phyloP scores from a whole-genome alignment of 306 rosid species.

The Corylus heterophylla region DNA sequence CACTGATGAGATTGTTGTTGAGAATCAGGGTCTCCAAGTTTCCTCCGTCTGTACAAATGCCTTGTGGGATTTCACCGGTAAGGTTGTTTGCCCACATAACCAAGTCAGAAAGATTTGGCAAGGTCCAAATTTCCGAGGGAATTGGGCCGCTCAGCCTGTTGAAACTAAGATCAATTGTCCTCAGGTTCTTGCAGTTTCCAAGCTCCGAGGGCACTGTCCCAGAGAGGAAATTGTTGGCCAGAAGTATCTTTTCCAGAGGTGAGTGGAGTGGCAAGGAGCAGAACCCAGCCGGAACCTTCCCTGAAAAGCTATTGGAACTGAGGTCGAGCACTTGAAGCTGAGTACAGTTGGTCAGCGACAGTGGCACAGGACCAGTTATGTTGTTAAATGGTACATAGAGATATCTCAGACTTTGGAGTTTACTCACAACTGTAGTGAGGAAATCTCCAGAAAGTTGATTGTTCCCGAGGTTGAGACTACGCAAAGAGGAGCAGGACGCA shows the following conservation, averaged over 20 bases:
- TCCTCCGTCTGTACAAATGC: constrained; percentile 55
- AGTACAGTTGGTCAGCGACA: constrained; percentile 47
- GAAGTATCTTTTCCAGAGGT: constrained; percentile 53
- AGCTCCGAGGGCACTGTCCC: constrained; percentile 57
- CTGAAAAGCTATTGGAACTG: constrained; percentile 55
- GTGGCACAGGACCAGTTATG: constrained; percentile 58
- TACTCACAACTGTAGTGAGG: constrained; percentile 43
- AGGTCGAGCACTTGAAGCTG: constrained; percentile 59
- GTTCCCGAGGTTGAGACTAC: constrained; percentile 48
- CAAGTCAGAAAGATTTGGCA: constrained; percentile 62
- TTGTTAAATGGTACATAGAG: constrained; percentile 64
- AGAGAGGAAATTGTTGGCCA: constrained; percentile 48
- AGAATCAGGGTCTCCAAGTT: constrained; percentile 58
- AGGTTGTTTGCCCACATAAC: constrained; percentile 78
- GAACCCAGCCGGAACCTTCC: constrained; percentile 51
- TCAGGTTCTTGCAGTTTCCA: constrained; percentile 54
- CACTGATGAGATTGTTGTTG: constrained; percentile 57
- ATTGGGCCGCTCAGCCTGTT: constrained; percentile 61
- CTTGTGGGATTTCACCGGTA: constrained; percentile 62
- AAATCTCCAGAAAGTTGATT: constrained; percentile 58
- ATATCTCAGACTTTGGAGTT: constrained; percentile 38
- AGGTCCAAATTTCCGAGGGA: constrained; percentile 57
- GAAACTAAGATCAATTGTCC: constrained; percentile 63
- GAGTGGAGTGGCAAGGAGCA: constrained; percentile 34
- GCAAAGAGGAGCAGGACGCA: constrained; percentile 47